phyloP scores from a whole-genome alignment of 495 filamentous ascomycete species.

The Talaromyces trachyspermus region DNA sequence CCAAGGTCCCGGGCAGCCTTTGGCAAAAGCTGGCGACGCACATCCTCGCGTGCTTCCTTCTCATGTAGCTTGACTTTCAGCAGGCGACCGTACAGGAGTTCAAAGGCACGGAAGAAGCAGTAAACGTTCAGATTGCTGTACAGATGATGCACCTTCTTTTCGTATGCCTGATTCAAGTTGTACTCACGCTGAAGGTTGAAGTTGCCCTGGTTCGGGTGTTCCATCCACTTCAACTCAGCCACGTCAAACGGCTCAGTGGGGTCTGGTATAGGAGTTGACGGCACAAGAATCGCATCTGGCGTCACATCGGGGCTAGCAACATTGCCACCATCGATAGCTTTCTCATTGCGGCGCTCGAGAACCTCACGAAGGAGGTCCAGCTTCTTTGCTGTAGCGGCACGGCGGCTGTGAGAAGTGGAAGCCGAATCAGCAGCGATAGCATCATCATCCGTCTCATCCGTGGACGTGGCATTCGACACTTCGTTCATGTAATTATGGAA shows the following conservation, averaged over 20 bases:
- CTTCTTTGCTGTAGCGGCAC: conserved; percentile 61
- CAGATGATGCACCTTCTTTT: conserved; percentile 70
- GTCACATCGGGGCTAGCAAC: conserved; percentile 79
- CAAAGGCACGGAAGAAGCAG: conserved; percentile 88
- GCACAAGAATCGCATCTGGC: conserved; percentile 64
- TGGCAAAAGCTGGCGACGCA: conserved; percentile 52
- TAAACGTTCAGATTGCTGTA: conserved; percentile 86
- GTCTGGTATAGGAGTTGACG: conserved; percentile 39
- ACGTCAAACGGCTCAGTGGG: conserved; percentile 40
- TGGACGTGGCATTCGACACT: conserved; percentile 53
- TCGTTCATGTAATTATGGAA: conserved; percentile 73
- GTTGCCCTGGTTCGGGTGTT: conserved; percentile 47
- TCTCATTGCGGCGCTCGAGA: conserved; percentile 66
- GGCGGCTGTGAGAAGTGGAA: conserved; percentile 47
- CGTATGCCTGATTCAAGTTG: conserved; percentile 72
- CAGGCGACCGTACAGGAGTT: conserved; percentile 78
- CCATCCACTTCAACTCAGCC: conserved; percentile 49
- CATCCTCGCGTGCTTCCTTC: conserved; percentile 60
- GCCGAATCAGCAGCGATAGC: conserved; percentile 41
- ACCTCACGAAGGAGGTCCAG: conserved; percentile 78
- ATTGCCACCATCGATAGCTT: conserved; percentile 55
- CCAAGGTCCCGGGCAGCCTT: conserved; percentile 78
- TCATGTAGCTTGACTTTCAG: conserved; percentile 72
- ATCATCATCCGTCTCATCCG: conserved; percentile 67
- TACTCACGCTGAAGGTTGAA: conserved; percentile 51